Evolutionary conservation across 768 basidiomycete species (phyloP), one percentile per base, ranked within the genome.

Genomic region (Rhodotorula paludigena): DNA sequence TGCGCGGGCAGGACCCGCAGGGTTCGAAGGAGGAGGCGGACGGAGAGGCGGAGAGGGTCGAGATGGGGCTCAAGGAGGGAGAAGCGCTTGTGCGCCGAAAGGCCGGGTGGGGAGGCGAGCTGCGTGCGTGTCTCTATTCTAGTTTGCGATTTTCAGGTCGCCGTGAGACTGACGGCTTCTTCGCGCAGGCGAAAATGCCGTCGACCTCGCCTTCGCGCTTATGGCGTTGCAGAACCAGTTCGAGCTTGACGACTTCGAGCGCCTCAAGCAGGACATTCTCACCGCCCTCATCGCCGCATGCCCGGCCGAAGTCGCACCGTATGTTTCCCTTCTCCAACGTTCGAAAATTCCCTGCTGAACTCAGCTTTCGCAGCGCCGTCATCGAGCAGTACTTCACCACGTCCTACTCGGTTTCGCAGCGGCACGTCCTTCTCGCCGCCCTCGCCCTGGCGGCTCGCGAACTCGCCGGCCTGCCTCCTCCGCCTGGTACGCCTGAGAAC

Each of bases 331-430:
- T 7, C 45, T 33, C 57, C 47, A 25, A 7, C 25, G 2, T 45
- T 30, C 42, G 33, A 18, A n/a, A n/a, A n/a, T 25, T 36, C 33
- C 30, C 63, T 41, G 25, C 39, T 25, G 52, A 59, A 32, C 39
- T 67, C 44, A 12, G 72, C 23, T 18, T 20, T 38, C 16, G 16
- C 75, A 96, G 93, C 6, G 83, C 85, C 41, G 81, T 97, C 16
- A 86, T 90, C 59, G 91, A 94, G 76, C 90, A 96, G 75, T 93
- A 92, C 78, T 99, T 98, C 81, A 87, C 87, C 73, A 89, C 88
- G 55, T 90, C 94, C 71, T 96, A 94, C 78, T 93, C 96, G 0
- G 84, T 85, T 25, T 83, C 86, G 38, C 92, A 97, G 73, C 87
- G 93, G 14, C 89, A 85, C 68, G 84, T 85, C 16, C 90, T 92